These are phyloP conservation scores for Buxus sempervirens DNA, from an alignment of 164 flowering plant genomes.

Conservation along the genomic window DNA sequence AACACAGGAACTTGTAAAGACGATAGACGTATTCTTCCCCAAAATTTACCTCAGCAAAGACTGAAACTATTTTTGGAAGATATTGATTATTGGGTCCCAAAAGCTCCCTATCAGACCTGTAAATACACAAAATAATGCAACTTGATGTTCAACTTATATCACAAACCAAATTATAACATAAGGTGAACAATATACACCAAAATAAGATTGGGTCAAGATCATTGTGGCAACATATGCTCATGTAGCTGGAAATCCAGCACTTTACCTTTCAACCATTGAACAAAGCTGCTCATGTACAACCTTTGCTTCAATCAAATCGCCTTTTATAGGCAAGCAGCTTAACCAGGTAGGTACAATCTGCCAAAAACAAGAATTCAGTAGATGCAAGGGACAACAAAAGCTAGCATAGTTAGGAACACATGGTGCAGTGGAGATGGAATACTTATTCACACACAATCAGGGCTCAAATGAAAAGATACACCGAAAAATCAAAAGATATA, in stretches of 20 bases:
- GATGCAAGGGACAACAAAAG: background rate
- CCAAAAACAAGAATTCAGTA: background rate
- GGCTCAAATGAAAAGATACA: background rate
- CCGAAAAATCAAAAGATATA: background rate
- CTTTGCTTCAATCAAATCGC: conserved; percentile 91
- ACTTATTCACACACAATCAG: background rate
- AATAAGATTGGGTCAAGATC: background rate
- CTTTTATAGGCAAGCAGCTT: conserved; percentile 82
- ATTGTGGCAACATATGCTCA: background rate
- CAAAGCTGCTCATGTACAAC: conserved; percentile 94
- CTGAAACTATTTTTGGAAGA: conserved; percentile 83
- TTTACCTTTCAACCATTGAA: conserved; percentile 93
- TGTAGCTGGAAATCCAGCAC: background rate
- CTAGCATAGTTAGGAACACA: background rate
- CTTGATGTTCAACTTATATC: background rate
- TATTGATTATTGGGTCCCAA: conserved; percentile 88
- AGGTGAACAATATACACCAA: background rate
- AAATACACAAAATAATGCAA: conserved; percentile 8
- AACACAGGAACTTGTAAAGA: too few species aligned
- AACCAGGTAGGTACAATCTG: conserved; percentile 94
- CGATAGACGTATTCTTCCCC: too few species aligned
- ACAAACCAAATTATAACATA: background rate
- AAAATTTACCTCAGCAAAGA: conserved; percentile 89
- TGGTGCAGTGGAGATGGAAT: background rate
- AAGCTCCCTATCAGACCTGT: conserved; percentile 89